These are phyloP conservation scores for Fremontodendron californicum DNA, from an alignment of 345 rosid species.

Conservation along the genomic window DNA sequence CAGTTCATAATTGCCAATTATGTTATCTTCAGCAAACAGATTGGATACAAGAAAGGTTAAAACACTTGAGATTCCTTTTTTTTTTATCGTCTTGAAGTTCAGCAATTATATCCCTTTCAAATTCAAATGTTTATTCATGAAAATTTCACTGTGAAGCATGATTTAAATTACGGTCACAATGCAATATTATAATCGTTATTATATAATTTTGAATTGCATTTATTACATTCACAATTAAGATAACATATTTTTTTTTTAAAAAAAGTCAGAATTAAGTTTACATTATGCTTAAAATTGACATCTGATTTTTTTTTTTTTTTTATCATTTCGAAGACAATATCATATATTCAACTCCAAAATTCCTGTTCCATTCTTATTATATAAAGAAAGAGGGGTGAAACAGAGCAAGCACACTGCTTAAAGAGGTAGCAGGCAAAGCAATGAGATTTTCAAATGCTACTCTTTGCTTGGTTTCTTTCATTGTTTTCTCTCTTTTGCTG, in stretches of 20 bases:
- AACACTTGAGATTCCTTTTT: neutral
- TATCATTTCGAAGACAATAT: neutral
- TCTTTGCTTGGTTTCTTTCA: slow-evolving; percentile 21
- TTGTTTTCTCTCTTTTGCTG: slow-evolving; percentile 25
- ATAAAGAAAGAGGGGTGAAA: slow-evolving; percentile 15
- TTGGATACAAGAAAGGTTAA: neutral
- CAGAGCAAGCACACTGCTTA: slow-evolving; percentile 15
- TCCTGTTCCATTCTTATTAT: slow-evolving; percentile 1
- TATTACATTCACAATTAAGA: no score
- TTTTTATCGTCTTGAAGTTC: neutral
- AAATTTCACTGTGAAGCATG: neutral
- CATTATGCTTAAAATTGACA: neutral
- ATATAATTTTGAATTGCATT: no score
- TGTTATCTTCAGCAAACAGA: neutral
- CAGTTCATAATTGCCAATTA: neutral
- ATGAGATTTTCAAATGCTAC: slow-evolving; percentile 26
- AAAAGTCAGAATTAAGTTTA: neutral
- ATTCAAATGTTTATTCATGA: neutral
- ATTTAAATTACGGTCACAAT: no score
- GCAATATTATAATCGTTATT: no score
- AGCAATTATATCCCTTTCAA: neutral
- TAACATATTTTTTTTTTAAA: neutral
- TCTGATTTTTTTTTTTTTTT: neutral
- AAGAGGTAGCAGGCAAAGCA: neutral
- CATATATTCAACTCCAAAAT: neutral